phyloP scores from a whole-genome alignment of 768 basidiomycete species.

The Tulasnella sp. region DNA sequence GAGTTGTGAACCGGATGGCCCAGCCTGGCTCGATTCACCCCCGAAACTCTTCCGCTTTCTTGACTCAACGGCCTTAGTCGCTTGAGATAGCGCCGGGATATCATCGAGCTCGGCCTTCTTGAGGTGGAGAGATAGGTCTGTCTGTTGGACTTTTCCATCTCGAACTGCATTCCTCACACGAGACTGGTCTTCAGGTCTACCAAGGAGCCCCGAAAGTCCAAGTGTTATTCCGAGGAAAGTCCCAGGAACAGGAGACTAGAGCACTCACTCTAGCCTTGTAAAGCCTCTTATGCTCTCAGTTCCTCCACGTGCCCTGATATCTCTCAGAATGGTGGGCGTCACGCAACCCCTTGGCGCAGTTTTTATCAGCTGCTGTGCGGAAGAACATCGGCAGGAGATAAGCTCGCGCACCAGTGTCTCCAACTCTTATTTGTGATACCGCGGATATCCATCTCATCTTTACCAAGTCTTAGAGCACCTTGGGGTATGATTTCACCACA shows the following conservation, averaged over 20 bases:
- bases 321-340: constrained; percentile 40
- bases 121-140: no score
- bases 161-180: constrained; percentile 50
- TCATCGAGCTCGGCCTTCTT: no score
- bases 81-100: constrained; percentile 25
- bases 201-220: neutral
- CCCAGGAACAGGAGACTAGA: neutral
- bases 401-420: no score
- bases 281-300: constrained; percentile 40
- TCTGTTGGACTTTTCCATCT: constrained; percentile 40
- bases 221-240: neutral
- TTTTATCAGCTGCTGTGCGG: no score
- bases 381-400: no score
- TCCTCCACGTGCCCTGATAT: constrained; percentile 32
- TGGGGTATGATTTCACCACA: no score
- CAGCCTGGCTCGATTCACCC: neutral
- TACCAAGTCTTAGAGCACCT: no score
- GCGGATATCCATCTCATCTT: no score
- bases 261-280: constrained; percentile 37
- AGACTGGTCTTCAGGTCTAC: constrained; percentile 45
- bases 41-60: neutral
- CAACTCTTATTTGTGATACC: no score
- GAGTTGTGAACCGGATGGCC: neutral
- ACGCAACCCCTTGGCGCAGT: constrained; percentile 80
- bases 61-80: neutral